A percentile compares a stretch with the other conserved stretches of the same genome.
phyloP scores from a whole-genome alignment of 2,329 filamentous ascomycete genomes.

The Colletotrichum sp. region DNA sequence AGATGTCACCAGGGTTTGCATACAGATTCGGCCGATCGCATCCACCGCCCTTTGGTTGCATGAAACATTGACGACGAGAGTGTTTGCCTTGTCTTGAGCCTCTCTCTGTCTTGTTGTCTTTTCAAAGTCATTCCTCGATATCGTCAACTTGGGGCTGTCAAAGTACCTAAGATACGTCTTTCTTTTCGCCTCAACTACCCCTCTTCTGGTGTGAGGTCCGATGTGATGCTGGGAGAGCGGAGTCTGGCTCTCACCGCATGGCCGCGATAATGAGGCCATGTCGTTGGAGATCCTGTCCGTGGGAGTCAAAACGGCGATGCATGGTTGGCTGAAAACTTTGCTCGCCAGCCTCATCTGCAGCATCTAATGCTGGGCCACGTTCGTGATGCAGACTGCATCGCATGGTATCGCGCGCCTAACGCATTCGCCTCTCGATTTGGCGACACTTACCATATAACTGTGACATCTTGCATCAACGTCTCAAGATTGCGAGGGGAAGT shows the following conservation, averaged over 20 bases:
- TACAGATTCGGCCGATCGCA: conserved; percentile 16
- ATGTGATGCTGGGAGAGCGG: not conserved
- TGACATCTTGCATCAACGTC: not conserved
- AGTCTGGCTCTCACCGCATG: not conserved
- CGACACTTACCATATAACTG: not conserved
- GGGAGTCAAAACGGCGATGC: not conserved
- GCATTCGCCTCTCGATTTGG: not conserved
- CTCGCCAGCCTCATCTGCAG: not conserved
- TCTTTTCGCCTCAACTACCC: not conserved
- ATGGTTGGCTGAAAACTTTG: not conserved
- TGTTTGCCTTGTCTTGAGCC: not conserved
- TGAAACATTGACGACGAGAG: conserved; percentile 17
- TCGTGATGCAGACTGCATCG: not conserved
- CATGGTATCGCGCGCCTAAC: not conserved
- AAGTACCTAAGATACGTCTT: not conserved
- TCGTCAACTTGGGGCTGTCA: not conserved
- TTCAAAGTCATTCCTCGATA: not conserved
- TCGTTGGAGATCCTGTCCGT: not conserved
- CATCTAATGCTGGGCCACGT: not conserved
- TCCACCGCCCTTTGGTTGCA: conserved; percentile 16
- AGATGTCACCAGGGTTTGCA: not conserved
- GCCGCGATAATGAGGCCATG: not conserved
- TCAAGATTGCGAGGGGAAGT: not conserved
- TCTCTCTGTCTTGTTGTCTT: not conserved
- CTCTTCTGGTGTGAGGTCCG: not conserved